phyloP scores from a whole-genome alignment of 2,329 filamentous ascomycete genomes.

The Apiospora arundinis region DNA sequence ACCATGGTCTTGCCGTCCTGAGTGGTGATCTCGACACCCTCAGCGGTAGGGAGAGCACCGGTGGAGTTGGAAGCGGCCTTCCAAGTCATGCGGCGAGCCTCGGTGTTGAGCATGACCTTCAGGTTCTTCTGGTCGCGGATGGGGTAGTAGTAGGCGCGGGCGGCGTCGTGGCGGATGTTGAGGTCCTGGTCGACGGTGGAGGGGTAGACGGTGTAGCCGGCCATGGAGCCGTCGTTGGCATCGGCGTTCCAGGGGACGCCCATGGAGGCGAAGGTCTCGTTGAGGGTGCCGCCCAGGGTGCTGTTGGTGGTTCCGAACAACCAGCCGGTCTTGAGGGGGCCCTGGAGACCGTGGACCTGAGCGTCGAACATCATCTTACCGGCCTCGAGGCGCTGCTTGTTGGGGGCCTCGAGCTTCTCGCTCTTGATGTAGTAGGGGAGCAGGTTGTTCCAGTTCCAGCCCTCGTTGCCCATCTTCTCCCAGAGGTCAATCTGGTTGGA shows the following conservation, averaged over 20 bases:
- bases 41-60: constrained; percentile 26
- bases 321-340: constrained; percentile 40
- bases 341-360: constrained; percentile 35
- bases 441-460: constrained; percentile 42
- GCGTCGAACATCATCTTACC: constrained; percentile 29
- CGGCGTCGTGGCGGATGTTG: constrained; percentile 51
- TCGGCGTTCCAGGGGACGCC: constrained; percentile 48
- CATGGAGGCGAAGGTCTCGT: constrained; percentile 41
- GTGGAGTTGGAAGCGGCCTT: constrained; percentile 21
- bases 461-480: constrained; percentile 43
- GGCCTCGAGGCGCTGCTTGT: neutral
- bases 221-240: constrained; percentile 49
- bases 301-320: constrained; percentile 30
- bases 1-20: constrained; percentile 29
- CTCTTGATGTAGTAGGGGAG: constrained; percentile 36
- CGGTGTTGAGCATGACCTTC: constrained; percentile 48
- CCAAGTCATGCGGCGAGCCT: constrained; percentile 49
- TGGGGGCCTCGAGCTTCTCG: constrained; percentile 27
- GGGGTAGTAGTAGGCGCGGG: constrained; percentile 54
- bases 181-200: constrained; percentile 46
- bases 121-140: constrained; percentile 48
- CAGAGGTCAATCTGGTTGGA: constrained; percentile 44
- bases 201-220: constrained; percentile 50
- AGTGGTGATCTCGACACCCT: constrained; percentile 39
- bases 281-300: constrained; percentile 39